Conservation (phyloP, 306 rosid species). For the Quillaja saponaria region DNA sequence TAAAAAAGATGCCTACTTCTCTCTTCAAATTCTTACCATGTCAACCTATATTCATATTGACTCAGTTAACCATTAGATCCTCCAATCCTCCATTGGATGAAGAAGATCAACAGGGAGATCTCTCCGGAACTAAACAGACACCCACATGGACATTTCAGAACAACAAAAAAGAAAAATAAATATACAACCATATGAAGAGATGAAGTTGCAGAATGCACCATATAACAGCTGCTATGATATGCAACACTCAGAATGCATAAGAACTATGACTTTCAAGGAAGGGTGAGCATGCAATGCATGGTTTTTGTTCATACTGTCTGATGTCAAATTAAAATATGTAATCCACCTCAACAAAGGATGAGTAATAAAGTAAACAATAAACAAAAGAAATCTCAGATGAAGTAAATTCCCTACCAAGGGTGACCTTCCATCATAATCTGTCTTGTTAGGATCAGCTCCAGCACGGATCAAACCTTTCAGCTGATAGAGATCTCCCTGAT, state of each 20-base stretch:
- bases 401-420: slow-evolving; percentile 65
- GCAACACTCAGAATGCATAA: not conserved
- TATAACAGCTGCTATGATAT: not conserved
- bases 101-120: not conserved
- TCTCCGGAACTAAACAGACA: too few species aligned
- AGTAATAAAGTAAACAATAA: not conserved
- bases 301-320: not conserved
- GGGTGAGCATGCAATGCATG: not conserved
- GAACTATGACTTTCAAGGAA: not conserved
- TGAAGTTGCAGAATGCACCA: not conserved
- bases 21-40: too few species aligned
- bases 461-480: slow-evolving; percentile 78
- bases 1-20: too few species aligned
- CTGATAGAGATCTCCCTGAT: slow-evolving; percentile 75
- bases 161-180: not conserved
- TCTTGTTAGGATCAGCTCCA: slow-evolving; percentile 91
- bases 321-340: not conserved
- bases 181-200: not conserved
- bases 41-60: too few species aligned
- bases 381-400: slow-evolving; percentile 26
- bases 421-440: slow-evolving; percentile 96
- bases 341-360: too few species aligned
- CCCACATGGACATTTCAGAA: too few species aligned
- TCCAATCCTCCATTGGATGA: not conserved
- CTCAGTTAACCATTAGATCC: too few species aligned